Percentiles rank a stretch among this genome's conserved stretches.
Evolutionary conservation across 2,329 filamentous ascomycete genomes (phyloP).

Genomic region (Dothiorella sarmentorum): DNA sequence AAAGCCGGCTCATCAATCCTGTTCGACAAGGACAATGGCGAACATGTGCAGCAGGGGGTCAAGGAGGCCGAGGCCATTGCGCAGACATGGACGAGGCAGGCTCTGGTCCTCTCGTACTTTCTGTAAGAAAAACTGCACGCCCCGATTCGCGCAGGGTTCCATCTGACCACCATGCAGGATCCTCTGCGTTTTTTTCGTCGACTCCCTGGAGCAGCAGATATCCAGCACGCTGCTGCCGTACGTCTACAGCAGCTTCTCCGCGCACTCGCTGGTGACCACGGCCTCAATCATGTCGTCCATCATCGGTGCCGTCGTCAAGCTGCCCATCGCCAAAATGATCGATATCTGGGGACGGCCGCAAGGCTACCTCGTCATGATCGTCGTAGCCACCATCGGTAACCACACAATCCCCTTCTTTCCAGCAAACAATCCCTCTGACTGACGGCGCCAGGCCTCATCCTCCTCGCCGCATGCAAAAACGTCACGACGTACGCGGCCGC

Average conservation of each 20-base stretch:
- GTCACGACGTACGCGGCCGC: conserved; percentile 62
- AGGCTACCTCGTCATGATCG: conserved; percentile 55
- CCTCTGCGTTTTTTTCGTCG: conserved; percentile 46
- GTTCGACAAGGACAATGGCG: neutral
- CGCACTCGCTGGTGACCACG: conserved; percentile 54
- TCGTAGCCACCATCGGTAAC: conserved; percentile 47
- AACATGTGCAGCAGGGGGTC: neutral
- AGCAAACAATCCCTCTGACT: neutral
- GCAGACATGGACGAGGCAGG: neutral
- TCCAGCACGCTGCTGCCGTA: conserved; percentile 33
- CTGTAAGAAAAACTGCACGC: neutral
- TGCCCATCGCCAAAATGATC: conserved; percentile 64
- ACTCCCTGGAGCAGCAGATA: conserved; percentile 38
- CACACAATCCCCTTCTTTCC: neutral
- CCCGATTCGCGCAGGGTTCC: no score
- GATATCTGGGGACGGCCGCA: conserved; percentile 66
- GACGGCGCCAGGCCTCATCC: conserved; percentile 20
- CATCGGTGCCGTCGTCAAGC: conserved; percentile 59
- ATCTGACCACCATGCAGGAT: conserved; percentile 25
- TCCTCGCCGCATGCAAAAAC: conserved; percentile 63
- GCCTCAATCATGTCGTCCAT: conserved; percentile 54
- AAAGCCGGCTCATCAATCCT: conserved; percentile 6
- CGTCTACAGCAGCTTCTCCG: conserved; percentile 48
- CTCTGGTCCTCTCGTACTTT: neutral
- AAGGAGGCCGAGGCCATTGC: conserved; percentile 2